Conservation (phyloP, 495 filamentous ascomycete species). For the Acidomyces sp. region DNA sequence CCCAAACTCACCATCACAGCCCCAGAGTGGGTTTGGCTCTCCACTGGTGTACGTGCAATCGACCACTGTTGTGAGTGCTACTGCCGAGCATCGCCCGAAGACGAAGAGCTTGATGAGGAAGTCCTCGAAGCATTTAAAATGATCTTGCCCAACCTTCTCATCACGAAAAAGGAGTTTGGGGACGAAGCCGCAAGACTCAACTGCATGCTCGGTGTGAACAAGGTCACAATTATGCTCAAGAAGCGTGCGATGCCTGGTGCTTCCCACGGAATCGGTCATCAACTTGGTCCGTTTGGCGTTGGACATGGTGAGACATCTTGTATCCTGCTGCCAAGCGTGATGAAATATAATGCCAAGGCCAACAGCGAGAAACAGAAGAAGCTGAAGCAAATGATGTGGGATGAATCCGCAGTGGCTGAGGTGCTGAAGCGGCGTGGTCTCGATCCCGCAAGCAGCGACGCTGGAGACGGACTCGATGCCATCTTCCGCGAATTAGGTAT, state of each 20-base stretch:
- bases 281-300: constrained; percentile 51
- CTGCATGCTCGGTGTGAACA: constrained; percentile 42
- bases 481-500: constrained; percentile 44
- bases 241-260: constrained; percentile 41
- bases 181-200: constrained; percentile 38
- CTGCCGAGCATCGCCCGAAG: constrained; percentile 34
- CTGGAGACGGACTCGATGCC: constrained; percentile 42
- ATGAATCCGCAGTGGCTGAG: constrained; percentile 32
- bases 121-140: constrained; percentile 34
- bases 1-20: constrained; percentile 42
- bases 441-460: constrained; percentile 27
- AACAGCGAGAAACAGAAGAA: constrained; percentile 36
- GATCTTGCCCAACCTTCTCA: constrained; percentile 41
- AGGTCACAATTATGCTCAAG: constrained; percentile 35
- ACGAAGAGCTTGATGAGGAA: constrained; percentile 29
- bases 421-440: constrained; percentile 32
- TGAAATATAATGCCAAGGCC: constrained; percentile 45
- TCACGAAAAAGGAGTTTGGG: constrained; percentile 32
- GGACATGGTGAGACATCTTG: constrained; percentile 56
- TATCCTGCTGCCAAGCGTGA: constrained; percentile 47
- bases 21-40: constrained; percentile 47
- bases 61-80: constrained; percentile 51
- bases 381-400: constrained; percentile 38
- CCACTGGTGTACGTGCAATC: constrained; percentile 47
- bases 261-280: constrained; percentile 56